Conservation (phyloP, 495 filamentous ascomycete genomes). For the Aspergillus nanangensis region DNA sequence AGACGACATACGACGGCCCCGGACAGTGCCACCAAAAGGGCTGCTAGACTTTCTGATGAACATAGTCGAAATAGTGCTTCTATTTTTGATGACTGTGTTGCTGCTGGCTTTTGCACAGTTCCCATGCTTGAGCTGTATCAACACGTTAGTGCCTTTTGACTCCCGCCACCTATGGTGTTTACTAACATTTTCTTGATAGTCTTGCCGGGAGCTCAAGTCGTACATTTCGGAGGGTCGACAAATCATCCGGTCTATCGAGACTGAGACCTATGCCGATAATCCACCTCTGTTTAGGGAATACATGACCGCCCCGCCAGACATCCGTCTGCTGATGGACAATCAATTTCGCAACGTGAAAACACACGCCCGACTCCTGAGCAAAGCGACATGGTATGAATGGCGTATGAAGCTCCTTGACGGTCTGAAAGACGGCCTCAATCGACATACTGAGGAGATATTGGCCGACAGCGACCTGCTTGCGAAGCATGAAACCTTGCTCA, state of each 20-base stretch:
- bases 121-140: slow-evolving; percentile 93
- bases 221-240: slow-evolving; percentile 89
- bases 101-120: slow-evolving; percentile 84
- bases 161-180: neutral
- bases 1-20: slow-evolving; percentile 77
- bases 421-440: slow-evolving; percentile 71
- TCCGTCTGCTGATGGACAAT: slow-evolving; percentile 83
- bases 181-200: slow-evolving; percentile 49
- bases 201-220: slow-evolving; percentile 88
- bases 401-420: slow-evolving; percentile 85
- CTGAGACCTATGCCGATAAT: slow-evolving; percentile 79
- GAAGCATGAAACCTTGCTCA: slow-evolving; percentile 62
- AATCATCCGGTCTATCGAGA: slow-evolving; percentile 84
- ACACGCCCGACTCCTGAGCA: slow-evolving; percentile 81
- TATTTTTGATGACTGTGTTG: slow-evolving; percentile 70
- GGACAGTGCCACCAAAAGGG: slow-evolving; percentile 40
- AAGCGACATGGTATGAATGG: slow-evolving; percentile 98
- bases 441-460: slow-evolving; percentile 70
- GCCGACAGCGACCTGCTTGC: slow-evolving; percentile 64
- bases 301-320: slow-evolving; percentile 75
- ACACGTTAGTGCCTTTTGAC: slow-evolving; percentile 56
- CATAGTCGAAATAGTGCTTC: slow-evolving; percentile 40
- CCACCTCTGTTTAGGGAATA: slow-evolving; percentile 91
- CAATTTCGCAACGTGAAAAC: slow-evolving; percentile 97
- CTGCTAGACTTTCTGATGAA: slow-evolving; percentile 27